Evolutionary conservation across 352 stramenopile species (phyloP).

Genomic region (Pythium rhizo-oryzae): DNA sequence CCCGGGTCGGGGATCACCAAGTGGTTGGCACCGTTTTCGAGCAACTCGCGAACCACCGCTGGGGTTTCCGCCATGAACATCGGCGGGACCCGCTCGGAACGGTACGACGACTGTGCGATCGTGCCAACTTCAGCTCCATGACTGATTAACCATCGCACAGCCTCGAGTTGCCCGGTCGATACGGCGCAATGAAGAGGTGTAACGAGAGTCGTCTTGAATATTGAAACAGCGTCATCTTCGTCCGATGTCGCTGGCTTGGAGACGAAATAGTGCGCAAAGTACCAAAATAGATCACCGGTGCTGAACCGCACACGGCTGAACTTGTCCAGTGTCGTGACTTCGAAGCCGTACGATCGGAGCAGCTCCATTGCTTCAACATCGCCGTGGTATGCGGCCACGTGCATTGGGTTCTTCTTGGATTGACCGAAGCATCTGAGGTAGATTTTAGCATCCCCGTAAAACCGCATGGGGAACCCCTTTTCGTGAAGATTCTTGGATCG

Average conservation of each 20-base stretch:
- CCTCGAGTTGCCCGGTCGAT: constrained; percentile 68
- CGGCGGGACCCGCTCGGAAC: constrained; percentile 70
- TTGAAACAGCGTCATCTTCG: constrained; percentile 55
- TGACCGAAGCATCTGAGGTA: constrained; percentile 61
- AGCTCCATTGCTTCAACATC: constrained; percentile 76
- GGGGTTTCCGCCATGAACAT: constrained; percentile 84
- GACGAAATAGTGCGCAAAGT: constrained; percentile 74
- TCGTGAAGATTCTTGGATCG: constrained; percentile 42
- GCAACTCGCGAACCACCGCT: constrained; percentile 71
- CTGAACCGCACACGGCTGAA: constrained; percentile 75
- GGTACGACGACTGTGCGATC: constrained; percentile 70
- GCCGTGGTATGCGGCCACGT: constrained; percentile 79
- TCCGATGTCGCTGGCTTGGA: constrained; percentile 61
- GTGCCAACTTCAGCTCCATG: constrained; percentile 71
- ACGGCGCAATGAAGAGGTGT: constrained; percentile 82
- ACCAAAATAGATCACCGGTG: constrained; percentile 84
- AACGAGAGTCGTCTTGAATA: constrained; percentile 76
- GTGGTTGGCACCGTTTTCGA: constrained; percentile 70
- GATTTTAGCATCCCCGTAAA: constrained; percentile 65
- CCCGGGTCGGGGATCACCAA: constrained; percentile 80
- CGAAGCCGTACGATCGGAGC: constrained; percentile 59
- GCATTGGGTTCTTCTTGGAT: constrained; percentile 85
- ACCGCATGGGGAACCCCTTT: constrained; percentile 62
- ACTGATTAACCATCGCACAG: constrained; percentile 70
- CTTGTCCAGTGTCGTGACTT: constrained; percentile 79